Evolutionary conservation across 148 eudicot species (phyloP).

Genomic region (Amaranthus palmeri): DNA sequence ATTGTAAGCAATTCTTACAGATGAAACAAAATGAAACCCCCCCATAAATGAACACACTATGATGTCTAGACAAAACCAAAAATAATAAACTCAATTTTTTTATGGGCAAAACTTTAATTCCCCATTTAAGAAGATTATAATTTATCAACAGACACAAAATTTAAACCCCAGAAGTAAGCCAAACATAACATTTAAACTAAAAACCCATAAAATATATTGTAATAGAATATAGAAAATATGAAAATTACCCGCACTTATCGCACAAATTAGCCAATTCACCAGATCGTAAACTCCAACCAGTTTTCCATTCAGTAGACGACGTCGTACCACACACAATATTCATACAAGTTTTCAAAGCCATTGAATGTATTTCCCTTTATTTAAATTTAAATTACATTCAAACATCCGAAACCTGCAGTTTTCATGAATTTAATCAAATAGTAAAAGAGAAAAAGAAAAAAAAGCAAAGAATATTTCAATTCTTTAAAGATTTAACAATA

Average conservation of each 20-base stretch:
- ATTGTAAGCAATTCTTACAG: not conserved
- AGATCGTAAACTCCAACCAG: constrained; percentile 85
- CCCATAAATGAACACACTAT: not conserved
- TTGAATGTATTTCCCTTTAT: constrained; percentile 5
- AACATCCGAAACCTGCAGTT: constrained; percentile 14
- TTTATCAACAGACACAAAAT: not conserved
- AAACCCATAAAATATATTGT: not conserved
- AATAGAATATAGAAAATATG: not conserved
- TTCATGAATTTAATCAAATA: constrained; percentile 12
- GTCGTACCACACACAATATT: constrained; percentile 63
- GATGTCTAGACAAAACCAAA: not conserved
- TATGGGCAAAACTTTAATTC: not conserved
- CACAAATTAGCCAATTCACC: constrained; percentile 77
- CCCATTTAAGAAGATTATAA: not conserved
- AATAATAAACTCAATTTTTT: not conserved
- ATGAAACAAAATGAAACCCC: not conserved
- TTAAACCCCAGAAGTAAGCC: not conserved
- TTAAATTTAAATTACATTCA: not conserved
- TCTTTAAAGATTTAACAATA: constrained; percentile 4
- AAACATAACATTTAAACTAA: not conserved
- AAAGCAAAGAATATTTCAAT: not conserved
- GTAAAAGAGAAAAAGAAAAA: not conserved
- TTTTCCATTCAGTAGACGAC: constrained; percentile 52
- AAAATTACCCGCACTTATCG: constrained; percentile 75
- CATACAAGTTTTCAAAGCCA: constrained; percentile 59